Evolutionary conservation across 2,329 filamentous ascomycete species (phyloP).

Genomic region (Xylaria sp.): DNA sequence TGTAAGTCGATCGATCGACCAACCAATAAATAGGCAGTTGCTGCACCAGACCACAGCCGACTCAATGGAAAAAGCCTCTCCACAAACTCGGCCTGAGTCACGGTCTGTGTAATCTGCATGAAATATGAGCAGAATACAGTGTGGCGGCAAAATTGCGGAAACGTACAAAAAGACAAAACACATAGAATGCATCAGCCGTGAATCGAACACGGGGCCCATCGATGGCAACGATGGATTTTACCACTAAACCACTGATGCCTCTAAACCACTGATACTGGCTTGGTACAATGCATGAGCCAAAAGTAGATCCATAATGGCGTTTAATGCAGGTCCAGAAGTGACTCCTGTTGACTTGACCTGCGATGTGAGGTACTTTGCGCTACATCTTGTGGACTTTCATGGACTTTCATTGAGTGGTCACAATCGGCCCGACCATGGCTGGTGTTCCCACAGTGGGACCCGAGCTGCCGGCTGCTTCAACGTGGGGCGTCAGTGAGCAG

Average conservation of each 20-base stretch:
- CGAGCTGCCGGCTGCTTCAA: too few relatives aligned
- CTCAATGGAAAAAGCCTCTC: neutral
- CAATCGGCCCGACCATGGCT: too few relatives aligned
- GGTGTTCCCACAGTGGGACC: too few relatives aligned
- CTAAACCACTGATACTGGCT: neutral
- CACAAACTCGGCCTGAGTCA: conserved; percentile 31
- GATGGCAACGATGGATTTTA: conserved; percentile 66
- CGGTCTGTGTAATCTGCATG: neutral
- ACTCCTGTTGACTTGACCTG: neutral
- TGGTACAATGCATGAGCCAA: neutral
- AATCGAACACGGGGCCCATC: conserved; percentile 62
- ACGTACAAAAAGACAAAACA: neutral
- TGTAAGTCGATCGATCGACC: neutral
- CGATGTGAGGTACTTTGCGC: neutral
- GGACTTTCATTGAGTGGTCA: too few relatives aligned
- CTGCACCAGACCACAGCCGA: neutral
- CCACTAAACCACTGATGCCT: conserved; percentile 61
- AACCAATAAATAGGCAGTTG: neutral
- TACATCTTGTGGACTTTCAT: neutral
- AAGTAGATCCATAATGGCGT: neutral
- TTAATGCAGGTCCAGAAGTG: neutral
- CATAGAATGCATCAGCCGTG: conserved; percentile 52
- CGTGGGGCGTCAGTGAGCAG: too few relatives aligned
- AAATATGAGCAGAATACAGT: too few relatives aligned
- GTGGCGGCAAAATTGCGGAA: neutral